Base-by-base conservation (phyloP, 495 filamentous ascomycete species). In the Penicillium parvum region DNA sequence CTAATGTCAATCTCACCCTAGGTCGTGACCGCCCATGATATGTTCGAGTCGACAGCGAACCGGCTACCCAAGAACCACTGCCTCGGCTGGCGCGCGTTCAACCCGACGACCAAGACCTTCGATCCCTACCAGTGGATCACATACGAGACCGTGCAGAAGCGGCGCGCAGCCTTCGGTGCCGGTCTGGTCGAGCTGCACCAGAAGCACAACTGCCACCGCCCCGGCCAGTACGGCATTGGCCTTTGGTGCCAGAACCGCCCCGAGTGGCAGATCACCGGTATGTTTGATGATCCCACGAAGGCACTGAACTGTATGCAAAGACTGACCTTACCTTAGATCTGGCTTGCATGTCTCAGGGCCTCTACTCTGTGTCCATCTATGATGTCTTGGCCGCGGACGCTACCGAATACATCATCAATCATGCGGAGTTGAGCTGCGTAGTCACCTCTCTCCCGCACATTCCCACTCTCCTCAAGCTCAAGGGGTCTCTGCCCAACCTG, bases 191-290 rank as follows among this genome's bases (percentile, higher is more conserved):
- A 90, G 64, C 63, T 97, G 55, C 86, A 95, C 63, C 73, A 84
- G 50, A 76, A 79, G 46, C 71, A 78, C 44, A 85, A 84, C 5
- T 71, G 86, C 35, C 47, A 53, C 43, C 59, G 60, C 25, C 71
- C 72, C 7, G 76, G 75, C 22, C 85, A 91, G 66, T 87, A 92
- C 58, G 88, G 84, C 36, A 77, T 97, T 45, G 92, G 92, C 22
- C 68, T 98, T 12, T 98, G 92, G 92, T 88, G 87, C 43, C 88
- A 91, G 69, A 98, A 98, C 64, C 80, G 92, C 38, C 86, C 91
- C 5, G 92, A 98, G 65, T 98, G 92, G 92, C 92, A 98, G 74
- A 85, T 98, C 40, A 82, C 87, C 33, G 86, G 86, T 88, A 66
- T 35, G 50, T 49, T n/a, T 32, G 9, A 3, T 14, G 12, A 23